Base-by-base conservation (phyloP, 2,329 filamentous ascomycete species). In the Monosporascus ibericus region DNA sequence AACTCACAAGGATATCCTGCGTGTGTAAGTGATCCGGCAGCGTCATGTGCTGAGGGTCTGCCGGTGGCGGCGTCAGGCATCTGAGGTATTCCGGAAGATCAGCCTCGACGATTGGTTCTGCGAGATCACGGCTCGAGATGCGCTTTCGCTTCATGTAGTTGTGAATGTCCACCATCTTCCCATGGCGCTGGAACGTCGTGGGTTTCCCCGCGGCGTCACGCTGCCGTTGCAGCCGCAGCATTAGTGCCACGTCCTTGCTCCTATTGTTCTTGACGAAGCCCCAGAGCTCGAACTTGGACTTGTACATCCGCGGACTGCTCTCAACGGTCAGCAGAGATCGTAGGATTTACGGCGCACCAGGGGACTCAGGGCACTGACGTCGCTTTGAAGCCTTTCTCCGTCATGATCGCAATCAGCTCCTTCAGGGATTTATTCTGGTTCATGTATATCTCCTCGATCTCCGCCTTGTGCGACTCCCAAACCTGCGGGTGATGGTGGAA, bases 201-300 rank as follows among this genome's bases (percentile, higher is more conserved):
- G 49, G 52, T 20, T 63, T 63, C 24, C 60, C 60, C 30, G 54
- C 54, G n/a, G 58, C 60, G 25, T 57, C 56, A 36, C 60, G 54
- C 36, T 61, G 51, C 22, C 54, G 55, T 40, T 61, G 55, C 24
- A 59, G 36, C 48, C 56, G 54, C 18, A 63, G 48, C 59, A 63
- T 63, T 56, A 55, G 51, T 15, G 59, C 59, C 22, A 63, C 57
- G 44, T 61, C 59, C 15, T 59, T 58, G 49, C 56, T 58, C 49
- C 55, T 56, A 39, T 63, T 63, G 42, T 63, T 63, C 48, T 63
- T 63, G 15, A 57, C 57, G 49, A 60, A 63, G 1, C 60, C 59
- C 60, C 60, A 63, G 55, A 60, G 57, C 22, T 53, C 51, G 44
- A 63, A 58, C 40, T 60, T 61, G 7, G 60, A 55, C 42, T 63